Base-by-base conservation (phyloP, 306 rosid species). In the Aeschynomene evenia region DNA sequence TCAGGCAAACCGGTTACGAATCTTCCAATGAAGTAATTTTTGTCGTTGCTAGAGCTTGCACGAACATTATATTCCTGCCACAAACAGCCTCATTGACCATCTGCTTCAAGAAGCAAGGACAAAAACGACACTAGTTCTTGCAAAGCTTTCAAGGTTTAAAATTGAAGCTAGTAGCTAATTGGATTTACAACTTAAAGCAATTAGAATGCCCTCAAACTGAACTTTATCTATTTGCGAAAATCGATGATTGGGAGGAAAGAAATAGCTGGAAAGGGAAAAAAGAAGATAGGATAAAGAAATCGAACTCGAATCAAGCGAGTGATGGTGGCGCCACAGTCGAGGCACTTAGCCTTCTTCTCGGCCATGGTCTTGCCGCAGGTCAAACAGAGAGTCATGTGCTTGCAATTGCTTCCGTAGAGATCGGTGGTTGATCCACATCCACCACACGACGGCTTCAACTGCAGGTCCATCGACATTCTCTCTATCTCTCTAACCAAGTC, bases 51-150 rank as follows among this genome's bases (percentile, higher is more conserved):
- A 31, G 91, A 67, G 74, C 89, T 88, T 23, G 89, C 87, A 26
- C 97, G 91, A 33, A 91, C 96, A 66, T 82, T 91, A 40, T 91
- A 91, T 73, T 91, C 97, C 97, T 91, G 71, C 6, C 75, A 72
- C 12, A 51, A 40, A 48, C 37, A 66, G 1, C 10, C 22, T 1
- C 68, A 59, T 71, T 34, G 73, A 29, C 14, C 11, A 39, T 33
- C 6, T 0, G 16, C 34, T 33, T n/a, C 26, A 28, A 33, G 14
- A 64, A 36, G 21, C 18, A 37, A 16, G 2, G 4, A 18, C 4
- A 10, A 10, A n/a, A 40, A 3, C 28, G 20, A 51, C 14, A 18
- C 23, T 33, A 66, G 20, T 14, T 50, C 61, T 37, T 0, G 43
- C 43, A 37, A 9, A 45, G 20, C 51, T 45, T 45, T 45, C 7